Evolutionary conservation across 106 monocot species (phyloP), one percentile per base, ranked within the genome.

Genomic region (Platanthera zijinensis): DNA sequence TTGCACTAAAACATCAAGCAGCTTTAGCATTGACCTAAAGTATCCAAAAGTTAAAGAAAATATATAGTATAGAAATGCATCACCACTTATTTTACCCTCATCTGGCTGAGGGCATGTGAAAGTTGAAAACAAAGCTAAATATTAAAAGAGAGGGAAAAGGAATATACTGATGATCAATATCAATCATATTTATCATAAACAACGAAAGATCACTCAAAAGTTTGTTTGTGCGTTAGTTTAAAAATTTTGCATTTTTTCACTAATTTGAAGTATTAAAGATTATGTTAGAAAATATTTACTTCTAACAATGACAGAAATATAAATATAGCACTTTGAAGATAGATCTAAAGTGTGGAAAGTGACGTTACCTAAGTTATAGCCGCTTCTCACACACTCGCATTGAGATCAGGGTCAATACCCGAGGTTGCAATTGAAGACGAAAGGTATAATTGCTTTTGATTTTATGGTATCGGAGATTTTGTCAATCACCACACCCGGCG

Each of bases 1-100:
- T 75, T 94, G 97, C 77, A 99, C 77, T 63, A 99, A 76, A 78
- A 99, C 85, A 84, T 99, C 97, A 81, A 99, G 94, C 81, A 99
- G 85, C 76, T 94, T 99, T 74, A 99, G 71, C 80, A 93, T 96
- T 64, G 96, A 90, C 95, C 95, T 96, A 78, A 56, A 14, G 50
- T 51, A 74, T 52, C n/a, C 32, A 63, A 80, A 28, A 62, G 13
- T 30, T 53, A 70, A 66, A 66, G 39, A 10, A 1, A 66, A 66
- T 0, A 12, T 66, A 66, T 30, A 19, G 66, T 30, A 30, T 66
- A 1, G 32, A 66, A 30, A 30, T 66, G 5, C 32, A 12, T 0
- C 10, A 66, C 12, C 5, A 32, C 9, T 7, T 61, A 21, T 61
- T 61, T 61, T 61, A 19, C 59, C 5, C 59, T 61, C 11, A 61